Base-by-base conservation (phyloP, 2,329 filamentous ascomycete species). In the Metarhizium humberi region DNA sequence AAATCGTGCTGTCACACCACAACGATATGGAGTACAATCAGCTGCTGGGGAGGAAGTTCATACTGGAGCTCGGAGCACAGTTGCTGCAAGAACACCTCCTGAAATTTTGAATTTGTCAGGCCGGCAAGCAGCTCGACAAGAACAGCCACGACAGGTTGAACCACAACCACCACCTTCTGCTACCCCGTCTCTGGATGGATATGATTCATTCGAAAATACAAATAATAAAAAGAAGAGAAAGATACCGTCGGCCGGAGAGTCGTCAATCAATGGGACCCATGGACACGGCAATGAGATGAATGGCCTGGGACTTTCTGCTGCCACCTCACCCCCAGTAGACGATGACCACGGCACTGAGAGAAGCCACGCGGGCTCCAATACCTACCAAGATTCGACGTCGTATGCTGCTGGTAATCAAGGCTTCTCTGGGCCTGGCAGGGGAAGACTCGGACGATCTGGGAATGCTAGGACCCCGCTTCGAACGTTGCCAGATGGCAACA, bases 141-240 rank as follows among this genome's bases (percentile, higher is more conserved):
- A 78, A n/a, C 70, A 73, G 36, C 59, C 71, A 36, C 76, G 75
- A 56, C 73, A 76, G 51, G 57, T 69, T 2, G 77, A 76, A 55
- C 71, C 75, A 18, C 77, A 82, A 47, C 81, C 83, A 25, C 80
- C 86, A 51, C 80, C 79, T 47, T 90, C 89, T 13, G 84, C 86
- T 29, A 79, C 82, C 6, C 87, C 86, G 4, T 87, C 86, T 3
- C 75, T 82, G 11, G 92, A 97, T 68, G 91, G 92, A 14, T 97
- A 97, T 69, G 94, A 99, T 70, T 94, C 90, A 6, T 95, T 96
- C 64, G 94, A 99, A 71, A 97, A 97, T 65, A 95, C 90, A 40
- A 97, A 96, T 70, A 99, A 99, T 69, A 99, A 99, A 73, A 99
- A 97, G 77, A 97, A 99, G 72, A 83, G 94, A 62, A 99, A 99